Percentiles rank a stretch among this genome's conserved stretches.
phyloP scores from a whole-genome alignment of 108 stramenopile species.

The Nitzschia inconspicua region DNA sequence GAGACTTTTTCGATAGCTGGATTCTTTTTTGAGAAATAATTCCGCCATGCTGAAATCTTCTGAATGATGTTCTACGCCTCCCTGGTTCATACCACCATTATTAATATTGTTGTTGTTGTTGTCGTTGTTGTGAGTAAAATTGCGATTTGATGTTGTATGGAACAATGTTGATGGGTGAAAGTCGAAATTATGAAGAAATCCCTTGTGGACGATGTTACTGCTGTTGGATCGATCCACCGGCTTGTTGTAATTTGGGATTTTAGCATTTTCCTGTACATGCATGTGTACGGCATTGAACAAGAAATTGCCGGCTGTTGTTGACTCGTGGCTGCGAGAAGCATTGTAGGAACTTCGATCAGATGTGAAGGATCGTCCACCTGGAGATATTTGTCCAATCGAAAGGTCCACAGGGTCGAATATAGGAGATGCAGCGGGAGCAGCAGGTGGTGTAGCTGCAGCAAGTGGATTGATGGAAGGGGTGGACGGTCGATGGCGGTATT shows the following conservation, averaged over 20 bases:
- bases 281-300: constrained; percentile 71
- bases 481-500: too few relatives aligned
- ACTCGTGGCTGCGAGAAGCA: background rate
- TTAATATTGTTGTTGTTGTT: too few relatives aligned
- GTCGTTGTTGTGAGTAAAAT: background rate
- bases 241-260: constrained; percentile 59
- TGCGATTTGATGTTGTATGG: constrained; percentile 9
- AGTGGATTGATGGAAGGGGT: too few relatives aligned
- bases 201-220: constrained; percentile 5
- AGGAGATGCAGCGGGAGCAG: too few relatives aligned
- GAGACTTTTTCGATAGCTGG: constrained; percentile 15
- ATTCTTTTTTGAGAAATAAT: constrained; percentile 28
- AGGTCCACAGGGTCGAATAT: constrained; percentile 11
- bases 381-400: constrained; percentile 4
- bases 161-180: background rate
- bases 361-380: background rate
- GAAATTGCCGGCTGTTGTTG: background rate
- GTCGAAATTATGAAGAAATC: background rate
- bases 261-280: constrained; percentile 82
- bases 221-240: constrained; percentile 58
- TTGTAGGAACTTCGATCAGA: constrained; percentile 11
- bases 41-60: constrained; percentile 28
- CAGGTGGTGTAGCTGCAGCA: too few relatives aligned
- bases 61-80: background rate
- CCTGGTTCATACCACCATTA: background rate